Evolutionary conservation across 2,329 filamentous ascomycete genomes (phyloP).

Genomic region (Grosmannia huntii): DNA sequence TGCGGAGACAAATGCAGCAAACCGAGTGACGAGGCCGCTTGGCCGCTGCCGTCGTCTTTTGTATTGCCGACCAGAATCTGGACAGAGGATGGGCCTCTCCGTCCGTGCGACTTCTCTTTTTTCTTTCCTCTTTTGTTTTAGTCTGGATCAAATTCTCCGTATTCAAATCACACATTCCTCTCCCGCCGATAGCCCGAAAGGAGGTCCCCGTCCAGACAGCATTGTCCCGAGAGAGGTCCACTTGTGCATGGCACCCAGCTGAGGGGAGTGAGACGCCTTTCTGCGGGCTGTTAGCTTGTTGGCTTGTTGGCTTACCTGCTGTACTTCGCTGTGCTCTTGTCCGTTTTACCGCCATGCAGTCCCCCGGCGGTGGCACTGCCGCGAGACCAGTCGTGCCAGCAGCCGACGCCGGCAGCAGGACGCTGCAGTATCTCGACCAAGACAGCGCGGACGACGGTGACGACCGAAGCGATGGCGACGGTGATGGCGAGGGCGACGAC

Average conservation of each 20-base stretch:
- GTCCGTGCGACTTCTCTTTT: background rate
- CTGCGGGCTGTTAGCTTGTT: no score
- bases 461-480: constrained; percentile 5
- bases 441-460: constrained; percentile 28
- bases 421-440: constrained; percentile 8
- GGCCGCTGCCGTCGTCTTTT: background rate
- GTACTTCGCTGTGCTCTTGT: background rate
- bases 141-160: background rate
- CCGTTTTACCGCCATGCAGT: background rate
- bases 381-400: background rate
- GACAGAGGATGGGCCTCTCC: background rate
- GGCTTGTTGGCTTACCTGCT: background rate
- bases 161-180: background rate
- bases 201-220: constrained; percentile 4
- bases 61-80: background rate
- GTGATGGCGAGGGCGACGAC: constrained; percentile 26
- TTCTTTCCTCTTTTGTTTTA: background rate
- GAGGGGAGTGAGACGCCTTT: background rate
- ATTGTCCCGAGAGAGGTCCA: constrained; percentile 7
- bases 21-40: background rate
- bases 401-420: background rate
- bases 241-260: background rate
- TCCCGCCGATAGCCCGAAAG: background rate
- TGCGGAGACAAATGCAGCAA: background rate
- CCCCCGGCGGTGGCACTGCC: background rate